Conservation (phyloP, 1,284 basidiomycete species). For the Laetiporus sulphureus region DNA sequence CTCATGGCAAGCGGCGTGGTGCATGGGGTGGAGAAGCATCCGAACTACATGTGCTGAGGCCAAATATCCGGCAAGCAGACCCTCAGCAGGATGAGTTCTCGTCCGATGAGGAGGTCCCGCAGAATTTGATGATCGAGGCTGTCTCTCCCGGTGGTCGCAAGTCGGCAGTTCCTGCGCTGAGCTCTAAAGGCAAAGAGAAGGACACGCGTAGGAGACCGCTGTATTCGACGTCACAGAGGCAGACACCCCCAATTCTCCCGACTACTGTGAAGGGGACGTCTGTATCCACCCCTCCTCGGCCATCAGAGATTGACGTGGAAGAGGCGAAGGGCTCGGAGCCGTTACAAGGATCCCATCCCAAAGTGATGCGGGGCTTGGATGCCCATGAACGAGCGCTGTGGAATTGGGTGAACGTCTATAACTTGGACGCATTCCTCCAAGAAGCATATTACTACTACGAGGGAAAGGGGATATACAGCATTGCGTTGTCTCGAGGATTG, state of each 20-base stretch:
- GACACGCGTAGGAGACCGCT: conserved; percentile 20
- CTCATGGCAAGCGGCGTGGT: conserved; percentile 44
- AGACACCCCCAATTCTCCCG: conserved; percentile 28
- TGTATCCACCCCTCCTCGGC: conserved; percentile 54
- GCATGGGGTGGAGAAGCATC: conserved; percentile 50
- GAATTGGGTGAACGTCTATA: conserved; percentile 99
- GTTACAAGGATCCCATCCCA: conserved; percentile 29
- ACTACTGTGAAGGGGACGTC: conserved; percentile 16
- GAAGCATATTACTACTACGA: conserved; percentile 96
- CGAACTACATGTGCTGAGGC: conserved; percentile 49
- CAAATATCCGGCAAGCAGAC: conserved; percentile 62
- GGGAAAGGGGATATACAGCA: conserved; percentile 93
- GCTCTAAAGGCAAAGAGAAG: conserved; percentile 33
- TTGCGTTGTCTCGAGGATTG: conserved; percentile 79
- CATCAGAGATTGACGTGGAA: conserved; percentile 52
- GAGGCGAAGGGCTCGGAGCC: conserved; percentile 17
- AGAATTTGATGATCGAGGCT: conserved; percentile 78
- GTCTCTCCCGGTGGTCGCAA: conserved; percentile 31
- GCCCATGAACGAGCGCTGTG: conserved; percentile 89
- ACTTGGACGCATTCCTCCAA: conserved; percentile 91
- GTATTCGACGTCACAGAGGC: conserved; percentile 17
- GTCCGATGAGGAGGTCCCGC: conserved; percentile 76
- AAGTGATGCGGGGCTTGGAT: conserved; percentile 66
- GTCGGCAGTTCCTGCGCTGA: conserved; percentile 23
- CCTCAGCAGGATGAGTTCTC: conserved; percentile 48